Conservation (phyloP, 345 rosid genomes). For the Rhodamnia rubescens region DNA sequence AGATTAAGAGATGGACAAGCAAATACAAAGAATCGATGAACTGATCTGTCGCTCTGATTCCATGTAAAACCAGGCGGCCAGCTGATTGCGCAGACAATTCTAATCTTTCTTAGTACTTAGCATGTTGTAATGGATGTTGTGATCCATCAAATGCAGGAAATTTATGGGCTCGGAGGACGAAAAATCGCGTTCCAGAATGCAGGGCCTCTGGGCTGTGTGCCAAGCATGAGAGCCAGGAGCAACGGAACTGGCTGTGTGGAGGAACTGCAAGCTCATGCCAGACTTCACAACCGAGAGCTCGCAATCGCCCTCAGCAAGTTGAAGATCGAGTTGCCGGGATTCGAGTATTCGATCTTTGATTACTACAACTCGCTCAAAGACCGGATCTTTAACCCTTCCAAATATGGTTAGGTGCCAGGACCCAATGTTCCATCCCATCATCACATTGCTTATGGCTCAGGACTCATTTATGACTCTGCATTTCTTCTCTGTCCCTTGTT, state of each 20-base stretch:
- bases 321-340: slow-evolving; percentile 4
- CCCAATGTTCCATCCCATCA: neutral
- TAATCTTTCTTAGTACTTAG: neutral
- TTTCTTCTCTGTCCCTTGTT: neutral
- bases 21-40: neutral
- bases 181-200: slow-evolving; percentile 12
- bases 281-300: slow-evolving; percentile 8
- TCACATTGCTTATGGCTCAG: neutral
- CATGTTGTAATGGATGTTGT: neutral
- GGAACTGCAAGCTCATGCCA: neutral
- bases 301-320: neutral
- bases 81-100: neutral
- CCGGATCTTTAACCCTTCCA: neutral
- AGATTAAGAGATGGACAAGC: neutral
- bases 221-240: neutral
- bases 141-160: neutral
- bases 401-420: neutral
- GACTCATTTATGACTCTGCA: neutral
- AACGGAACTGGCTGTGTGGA: neutral
- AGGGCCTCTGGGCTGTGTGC: slow-evolving; percentile 17
- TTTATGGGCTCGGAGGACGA: slow-evolving; percentile 8
- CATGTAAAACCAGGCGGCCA: neutral
- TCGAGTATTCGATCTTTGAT: slow-evolving; percentile 12
- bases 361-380: slow-evolving; percentile 2
- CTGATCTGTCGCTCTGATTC: neutral